Evolutionary conservation across 129 eudicot species (phyloP).

Genomic region (Deinandra increscens): DNA sequence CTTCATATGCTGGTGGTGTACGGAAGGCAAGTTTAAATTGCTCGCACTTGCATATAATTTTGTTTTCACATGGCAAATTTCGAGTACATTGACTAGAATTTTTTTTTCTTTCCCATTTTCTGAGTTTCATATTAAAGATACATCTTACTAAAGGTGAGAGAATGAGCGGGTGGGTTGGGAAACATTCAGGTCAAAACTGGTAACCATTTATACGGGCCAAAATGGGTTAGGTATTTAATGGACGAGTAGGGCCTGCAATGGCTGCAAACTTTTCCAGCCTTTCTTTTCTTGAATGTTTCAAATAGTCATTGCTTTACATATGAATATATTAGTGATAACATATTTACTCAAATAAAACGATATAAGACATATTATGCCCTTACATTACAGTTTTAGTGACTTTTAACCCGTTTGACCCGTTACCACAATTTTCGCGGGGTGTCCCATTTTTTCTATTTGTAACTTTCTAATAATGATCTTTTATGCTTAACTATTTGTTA

Average conservation of each 20-base stretch:
- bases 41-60: background rate
- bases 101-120: background rate
- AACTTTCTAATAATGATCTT: background rate
- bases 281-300: background rate
- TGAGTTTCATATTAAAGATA: background rate
- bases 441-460: no score
- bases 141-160: background rate
- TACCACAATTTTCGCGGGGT: background rate
- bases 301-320: background rate
- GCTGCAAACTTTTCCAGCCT: background rate
- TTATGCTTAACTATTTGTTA: background rate
- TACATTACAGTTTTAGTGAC: no score
- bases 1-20: conserved; percentile 94
- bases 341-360: background rate
- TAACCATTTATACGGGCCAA: background rate
- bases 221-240: background rate
- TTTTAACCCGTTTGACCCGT: background rate
- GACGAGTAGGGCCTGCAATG: background rate
- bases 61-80: background rate
- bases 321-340: background rate
- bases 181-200: background rate
- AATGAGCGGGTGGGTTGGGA: background rate
- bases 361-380: no score
- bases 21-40: conserved; percentile 62
- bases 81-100: background rate